Percentiles rank a stretch among this genome's conserved stretches.
These are phyloP conservation scores for Cenchrus fungigraminus DNA, from an alignment of 176 grass and related monocot genomes.

Conservation along the genomic window DNA sequence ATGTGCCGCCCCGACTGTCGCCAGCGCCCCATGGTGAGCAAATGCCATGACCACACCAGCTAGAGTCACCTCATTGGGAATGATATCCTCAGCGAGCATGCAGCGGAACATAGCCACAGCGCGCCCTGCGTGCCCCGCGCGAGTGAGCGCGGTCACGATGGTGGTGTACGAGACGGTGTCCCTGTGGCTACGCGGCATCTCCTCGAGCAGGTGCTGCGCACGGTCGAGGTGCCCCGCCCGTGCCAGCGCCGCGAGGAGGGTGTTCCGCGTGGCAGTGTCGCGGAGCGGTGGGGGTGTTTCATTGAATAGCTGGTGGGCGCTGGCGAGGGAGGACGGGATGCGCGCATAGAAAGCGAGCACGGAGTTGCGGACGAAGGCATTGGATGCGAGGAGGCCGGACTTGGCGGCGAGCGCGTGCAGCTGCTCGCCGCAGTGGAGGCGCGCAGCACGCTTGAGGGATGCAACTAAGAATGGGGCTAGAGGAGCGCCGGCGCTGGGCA, in stretches of 20 bases:
- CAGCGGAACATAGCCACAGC: constrained; percentile 56
- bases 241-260: constrained; percentile 38
- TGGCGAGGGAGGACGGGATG: not conserved
- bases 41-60: constrained; percentile 33
- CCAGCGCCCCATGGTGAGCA: not conserved
- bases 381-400: constrained; percentile 52
- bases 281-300: constrained; percentile 21
- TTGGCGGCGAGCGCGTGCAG: constrained; percentile 73
- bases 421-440: constrained; percentile 52
- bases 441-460: constrained; percentile 51
- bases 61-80: constrained; percentile 56
- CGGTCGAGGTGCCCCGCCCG: constrained; percentile 36
- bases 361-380: constrained; percentile 74
- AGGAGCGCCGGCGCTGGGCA: constrained; percentile 29
- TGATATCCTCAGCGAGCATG: constrained; percentile 48
- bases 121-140: constrained; percentile 2
- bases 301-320: constrained; percentile 57
- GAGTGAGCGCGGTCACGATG: constrained; percentile 51
- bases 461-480: constrained; percentile 60
- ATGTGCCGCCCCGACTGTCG: constrained; percentile 8
- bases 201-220: constrained; percentile 44
- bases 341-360: constrained; percentile 69
- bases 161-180: constrained; percentile 73
- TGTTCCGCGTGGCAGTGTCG: constrained; percentile 53
- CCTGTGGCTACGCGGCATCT: constrained; percentile 37